These are phyloP conservation scores for Candida xiaguanensis DNA, from an alignment of 805 yeast species.

Conservation along the genomic window DNA sequence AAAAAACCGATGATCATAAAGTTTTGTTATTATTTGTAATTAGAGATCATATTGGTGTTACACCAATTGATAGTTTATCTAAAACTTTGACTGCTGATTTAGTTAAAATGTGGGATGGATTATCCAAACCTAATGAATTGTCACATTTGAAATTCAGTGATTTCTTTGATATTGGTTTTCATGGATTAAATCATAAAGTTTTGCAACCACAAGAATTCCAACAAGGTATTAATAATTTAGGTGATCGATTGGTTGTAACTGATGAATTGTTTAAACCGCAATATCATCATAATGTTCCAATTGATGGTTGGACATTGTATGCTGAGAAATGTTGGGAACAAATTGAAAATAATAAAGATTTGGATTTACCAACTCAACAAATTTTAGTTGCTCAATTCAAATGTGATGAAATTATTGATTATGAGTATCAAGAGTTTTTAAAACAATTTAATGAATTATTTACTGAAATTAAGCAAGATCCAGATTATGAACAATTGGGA, in stretches of 20 bases:
- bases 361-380: slow-evolving; percentile 96
- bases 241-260: slow-evolving; percentile 52
- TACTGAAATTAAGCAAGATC: slow-evolving; percentile 8
- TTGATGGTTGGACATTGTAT: slow-evolving; percentile 95
- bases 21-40: slow-evolving; percentile 80
- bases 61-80: slow-evolving; percentile 72
- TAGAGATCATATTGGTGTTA: slow-evolving; percentile 85
- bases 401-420: slow-evolving; percentile 79
- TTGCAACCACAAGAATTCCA: slow-evolving; percentile 71
- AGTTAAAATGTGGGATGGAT: slow-evolving; percentile 69
- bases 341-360: slow-evolving; percentile 86
- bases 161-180: slow-evolving; percentile 82
- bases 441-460: slow-evolving; percentile 15
- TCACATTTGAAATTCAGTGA: slow-evolving; percentile 56
- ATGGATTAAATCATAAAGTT: slow-evolving; percentile 79
- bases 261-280: slow-evolving; percentile 54
- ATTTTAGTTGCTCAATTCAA: slow-evolving; percentile 90
- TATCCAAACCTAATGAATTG: slow-evolving; percentile 70
- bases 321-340: slow-evolving; percentile 92
- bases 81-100: slow-evolving; percentile 69
- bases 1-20: slow-evolving; percentile 42
- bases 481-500: slow-evolving; percentile 47
- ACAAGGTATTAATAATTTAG: slow-evolving; percentile 56
- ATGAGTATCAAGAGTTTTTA: slow-evolving; percentile 27
- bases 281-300: slow-evolving; percentile 82